These are phyloP conservation scores for Medicago lupulina DNA, from an alignment of 306 rosid species.

Conservation along the genomic window DNA sequence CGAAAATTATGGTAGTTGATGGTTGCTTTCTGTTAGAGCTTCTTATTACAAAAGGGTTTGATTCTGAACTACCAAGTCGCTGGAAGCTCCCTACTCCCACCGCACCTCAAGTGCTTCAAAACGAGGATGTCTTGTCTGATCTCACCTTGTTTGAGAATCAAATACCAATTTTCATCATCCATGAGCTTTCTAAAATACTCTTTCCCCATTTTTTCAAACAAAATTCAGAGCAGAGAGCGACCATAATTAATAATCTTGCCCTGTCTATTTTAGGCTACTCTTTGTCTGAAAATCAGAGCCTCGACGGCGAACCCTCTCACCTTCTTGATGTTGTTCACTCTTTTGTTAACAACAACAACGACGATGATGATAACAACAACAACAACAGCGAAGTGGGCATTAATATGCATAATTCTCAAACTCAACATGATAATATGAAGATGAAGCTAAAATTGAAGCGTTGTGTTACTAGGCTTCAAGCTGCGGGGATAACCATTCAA, in stretches of 20 bases:
- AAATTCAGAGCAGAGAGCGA: neutral
- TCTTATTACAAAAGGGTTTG: neutral
- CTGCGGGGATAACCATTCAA: neutral
- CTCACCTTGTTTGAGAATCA: no score
- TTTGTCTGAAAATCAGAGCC: neutral
- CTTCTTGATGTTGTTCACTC: neutral
- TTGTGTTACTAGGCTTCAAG: neutral
- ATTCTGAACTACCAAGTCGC: no score
- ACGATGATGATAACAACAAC: neutral
- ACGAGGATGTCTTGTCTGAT: neutral
- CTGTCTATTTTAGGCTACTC: neutral
- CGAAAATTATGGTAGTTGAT: slow-evolving; percentile 20
- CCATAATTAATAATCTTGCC: neutral
- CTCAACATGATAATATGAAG: no score
- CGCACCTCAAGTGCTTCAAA: no score
- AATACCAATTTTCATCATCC: no score
- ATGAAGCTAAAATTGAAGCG: neutral
- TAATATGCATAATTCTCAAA: neutral
- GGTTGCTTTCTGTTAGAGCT: slow-evolving; percentile 43
- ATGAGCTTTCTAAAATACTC: no score
- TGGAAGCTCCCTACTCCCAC: no score
- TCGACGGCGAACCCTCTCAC: no score
- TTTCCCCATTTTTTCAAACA: neutral
- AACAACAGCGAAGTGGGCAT: neutral
- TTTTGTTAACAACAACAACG: neutral